A percentile compares a stretch with the other conserved stretches of the same genome.
Conservation (phyloP, 306 rosid species). For the Biancaea sappan region DNA sequence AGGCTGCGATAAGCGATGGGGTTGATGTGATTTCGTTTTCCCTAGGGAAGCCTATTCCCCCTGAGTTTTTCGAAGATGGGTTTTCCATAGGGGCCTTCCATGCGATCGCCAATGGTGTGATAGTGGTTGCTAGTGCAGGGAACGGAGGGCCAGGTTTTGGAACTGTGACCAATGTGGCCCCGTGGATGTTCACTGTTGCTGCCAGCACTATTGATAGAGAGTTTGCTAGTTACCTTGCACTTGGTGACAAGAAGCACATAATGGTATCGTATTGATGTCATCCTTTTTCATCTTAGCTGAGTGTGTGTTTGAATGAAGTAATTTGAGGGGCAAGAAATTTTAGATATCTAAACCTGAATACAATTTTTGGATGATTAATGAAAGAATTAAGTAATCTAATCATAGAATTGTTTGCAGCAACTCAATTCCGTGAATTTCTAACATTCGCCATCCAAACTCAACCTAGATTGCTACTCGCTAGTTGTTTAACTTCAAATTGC, state of each 20-base stretch:
- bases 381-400: neutral
- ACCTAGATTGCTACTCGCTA: neutral
- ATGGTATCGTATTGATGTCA: conserved; percentile 34
- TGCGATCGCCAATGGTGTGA: conserved; percentile 46
- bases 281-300: neutral
- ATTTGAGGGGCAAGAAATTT: too few species aligned
- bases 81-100: conserved; percentile 58
- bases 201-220: conserved; percentile 65
- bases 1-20: conserved; percentile 66
- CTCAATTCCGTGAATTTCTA: neutral
- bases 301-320: neutral
- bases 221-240: conserved; percentile 44
- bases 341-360: too few species aligned
- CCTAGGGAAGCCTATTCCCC: conserved; percentile 35
- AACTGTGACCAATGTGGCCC: conserved; percentile 50
- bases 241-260: conserved; percentile 50
- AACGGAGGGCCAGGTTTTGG: conserved; percentile 49
- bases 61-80: conserved; percentile 43
- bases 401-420: neutral
- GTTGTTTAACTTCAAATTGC: neutral
- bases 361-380: neutral
- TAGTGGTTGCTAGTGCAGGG: conserved; percentile 57
- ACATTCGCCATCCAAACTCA: neutral
- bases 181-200: conserved; percentile 65
- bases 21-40: conserved; percentile 64